These are phyloP conservation scores for Claviceps humidiphila DNA, from an alignment of 2,329 filamentous ascomycete species.

Conservation along the genomic window DNA sequence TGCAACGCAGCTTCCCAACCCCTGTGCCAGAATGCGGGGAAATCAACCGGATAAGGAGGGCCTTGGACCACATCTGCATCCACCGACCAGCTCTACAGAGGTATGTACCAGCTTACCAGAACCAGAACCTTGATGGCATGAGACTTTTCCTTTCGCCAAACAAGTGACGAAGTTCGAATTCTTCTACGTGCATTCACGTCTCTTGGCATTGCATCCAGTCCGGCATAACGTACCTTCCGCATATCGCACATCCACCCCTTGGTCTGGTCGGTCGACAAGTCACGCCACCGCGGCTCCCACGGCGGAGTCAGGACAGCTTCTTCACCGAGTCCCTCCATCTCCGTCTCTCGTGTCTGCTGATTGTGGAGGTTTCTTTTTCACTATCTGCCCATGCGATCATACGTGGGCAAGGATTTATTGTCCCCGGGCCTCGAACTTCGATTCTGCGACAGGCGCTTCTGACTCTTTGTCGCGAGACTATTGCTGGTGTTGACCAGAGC, in stretches of 20 bases:
- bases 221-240: neutral
- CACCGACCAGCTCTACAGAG: neutral
- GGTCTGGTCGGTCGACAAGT: neutral
- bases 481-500: neutral
- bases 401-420: neutral
- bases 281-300: constrained; percentile 3
- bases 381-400: neutral
- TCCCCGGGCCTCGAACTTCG: neutral
- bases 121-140: neutral
- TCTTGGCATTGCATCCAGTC: neutral
- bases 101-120: neutral
- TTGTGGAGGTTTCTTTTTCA: neutral
- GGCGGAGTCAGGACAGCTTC: neutral
- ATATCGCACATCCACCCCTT: neutral
- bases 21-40: constrained; percentile 4
- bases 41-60: neutral
- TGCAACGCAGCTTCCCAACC: neutral
- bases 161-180: neutral
- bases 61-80: constrained; percentile 1
- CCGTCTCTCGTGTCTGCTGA: neutral
- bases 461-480: neutral
- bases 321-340: neutral
- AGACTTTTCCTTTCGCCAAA: neutral
- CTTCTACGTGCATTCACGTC: neutral
- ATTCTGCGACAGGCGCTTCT: neutral